Evolutionary conservation across 495 filamentous ascomycete species (phyloP).

Genomic region (Daldinia grandis): DNA sequence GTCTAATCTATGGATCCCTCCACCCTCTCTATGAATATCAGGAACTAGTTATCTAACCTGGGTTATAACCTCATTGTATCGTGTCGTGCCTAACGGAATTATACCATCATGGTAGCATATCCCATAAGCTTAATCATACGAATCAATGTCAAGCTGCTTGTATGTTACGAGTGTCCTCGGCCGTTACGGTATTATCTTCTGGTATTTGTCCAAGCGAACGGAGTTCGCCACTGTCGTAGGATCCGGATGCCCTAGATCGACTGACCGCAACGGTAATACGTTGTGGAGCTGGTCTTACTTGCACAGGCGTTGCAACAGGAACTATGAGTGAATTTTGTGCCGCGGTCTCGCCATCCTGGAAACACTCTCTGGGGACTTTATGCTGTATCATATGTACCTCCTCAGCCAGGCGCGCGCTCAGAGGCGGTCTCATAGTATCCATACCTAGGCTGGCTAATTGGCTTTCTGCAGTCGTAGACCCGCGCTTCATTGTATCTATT

Average conservation of each 20-base stretch:
- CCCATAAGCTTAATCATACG: not conserved
- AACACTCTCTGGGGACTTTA: conserved; percentile 1
- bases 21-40: not conserved
- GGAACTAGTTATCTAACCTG: not conserved
- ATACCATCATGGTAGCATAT: not conserved
- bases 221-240: conserved; percentile 27
- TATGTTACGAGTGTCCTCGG: not conserved
- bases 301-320: conserved; percentile 8
- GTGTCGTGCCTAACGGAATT: not conserved
- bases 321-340: not conserved
- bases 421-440: conserved; percentile 23
- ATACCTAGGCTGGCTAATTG: conserved; percentile 5
- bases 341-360: conserved; percentile 11
- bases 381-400: conserved; percentile 42
- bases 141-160: not conserved
- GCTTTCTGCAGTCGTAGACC: conserved; percentile 22
- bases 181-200: conserved; percentile 15
- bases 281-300: conserved; percentile 5
- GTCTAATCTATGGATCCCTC: not conserved
- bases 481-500: conserved; percentile 47
- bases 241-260: not conserved
- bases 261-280: conserved; percentile 8
- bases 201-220: conserved; percentile 37
- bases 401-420: conserved; percentile 38
- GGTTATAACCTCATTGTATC: not conserved